These are phyloP conservation scores for Begonia masoniana DNA, from an alignment of 306 rosid genomes.

Conservation along the genomic window DNA sequence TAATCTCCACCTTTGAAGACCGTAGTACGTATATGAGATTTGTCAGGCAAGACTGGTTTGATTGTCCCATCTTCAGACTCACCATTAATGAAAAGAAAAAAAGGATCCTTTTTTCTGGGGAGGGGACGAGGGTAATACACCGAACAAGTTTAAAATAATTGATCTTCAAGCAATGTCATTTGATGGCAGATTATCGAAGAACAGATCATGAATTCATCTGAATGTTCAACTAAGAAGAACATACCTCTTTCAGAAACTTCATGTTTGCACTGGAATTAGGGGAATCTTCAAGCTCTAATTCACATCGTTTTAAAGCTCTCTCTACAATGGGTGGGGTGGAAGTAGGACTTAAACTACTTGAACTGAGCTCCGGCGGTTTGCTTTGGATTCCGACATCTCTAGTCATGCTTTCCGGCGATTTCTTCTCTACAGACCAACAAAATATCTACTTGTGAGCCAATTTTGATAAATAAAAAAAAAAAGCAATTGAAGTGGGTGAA, in stretches of 20 bases:
- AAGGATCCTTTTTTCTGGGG: too few species aligned
- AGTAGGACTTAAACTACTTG: slow-evolving; percentile 43
- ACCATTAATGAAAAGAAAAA: too few species aligned
- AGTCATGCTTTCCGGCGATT: slow-evolving; percentile 35
- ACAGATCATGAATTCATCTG: not conserved
- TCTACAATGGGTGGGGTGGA: slow-evolving; percentile 54
- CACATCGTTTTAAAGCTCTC: slow-evolving; percentile 25
- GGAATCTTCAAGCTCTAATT: slow-evolving; percentile 23
- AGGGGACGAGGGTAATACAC: too few species aligned
- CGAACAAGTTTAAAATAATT: too few species aligned
- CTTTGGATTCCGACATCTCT: slow-evolving; percentile 82
- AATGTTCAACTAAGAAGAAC: not conserved
- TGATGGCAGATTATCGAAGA: not conserved
- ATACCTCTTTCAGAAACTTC: slow-evolving; percentile 43
- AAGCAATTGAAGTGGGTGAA: too few species aligned
- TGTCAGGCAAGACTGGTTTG: too few species aligned
- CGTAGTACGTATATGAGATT: too few species aligned
- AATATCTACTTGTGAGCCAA: not conserved
- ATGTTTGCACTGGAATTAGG: slow-evolving; percentile 31
- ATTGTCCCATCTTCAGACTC: too few species aligned
- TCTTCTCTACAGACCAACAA: slow-evolving; percentile 23
- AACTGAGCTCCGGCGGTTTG: slow-evolving; percentile 39
- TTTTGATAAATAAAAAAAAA: not conserved
- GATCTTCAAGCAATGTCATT: not conserved
- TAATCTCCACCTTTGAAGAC: too few species aligned